These are phyloP conservation scores for Pueraria montana DNA, from an alignment of 306 rosid species.

Conservation along the genomic window DNA sequence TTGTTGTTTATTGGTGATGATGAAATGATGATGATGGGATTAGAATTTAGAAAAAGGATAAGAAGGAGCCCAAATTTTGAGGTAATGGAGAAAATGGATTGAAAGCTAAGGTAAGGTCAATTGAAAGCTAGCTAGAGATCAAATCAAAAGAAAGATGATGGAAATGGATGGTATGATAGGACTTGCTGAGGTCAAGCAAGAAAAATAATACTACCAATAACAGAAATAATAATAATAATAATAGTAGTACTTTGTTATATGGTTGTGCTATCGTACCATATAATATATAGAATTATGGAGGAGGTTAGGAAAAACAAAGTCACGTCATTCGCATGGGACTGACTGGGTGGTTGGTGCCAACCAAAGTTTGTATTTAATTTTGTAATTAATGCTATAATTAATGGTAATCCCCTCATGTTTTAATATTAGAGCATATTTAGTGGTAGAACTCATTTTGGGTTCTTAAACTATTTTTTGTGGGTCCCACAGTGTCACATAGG, in stretches of 20 bases:
- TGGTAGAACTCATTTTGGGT: too few species aligned
- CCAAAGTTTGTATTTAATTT: not conserved
- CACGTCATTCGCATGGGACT: not conserved
- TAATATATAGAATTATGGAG: not conserved
- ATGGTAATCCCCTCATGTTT: slow-evolving; percentile 4
- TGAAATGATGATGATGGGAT: not conserved
- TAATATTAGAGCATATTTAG: too few species aligned
- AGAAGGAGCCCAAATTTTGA: not conserved
- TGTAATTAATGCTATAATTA: not conserved
- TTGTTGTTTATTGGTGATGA: not conserved
- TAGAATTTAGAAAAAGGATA: slow-evolving; percentile 1
- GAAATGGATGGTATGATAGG: not conserved
- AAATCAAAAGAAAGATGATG: not conserved
- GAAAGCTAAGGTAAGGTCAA: not conserved
- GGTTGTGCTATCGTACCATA: not conserved
- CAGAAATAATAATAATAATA: not conserved
- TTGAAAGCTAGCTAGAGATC: not conserved
- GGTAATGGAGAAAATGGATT: slow-evolving; percentile 3
- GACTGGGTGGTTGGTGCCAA: not conserved
- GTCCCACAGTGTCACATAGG: too few species aligned
- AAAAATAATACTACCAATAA: not conserved
- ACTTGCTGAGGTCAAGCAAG: not conserved
- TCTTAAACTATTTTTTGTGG: too few species aligned
- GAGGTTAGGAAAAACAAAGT: not conserved
- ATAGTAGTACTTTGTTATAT: not conserved